Percentiles rank a stretch among this genome's conserved stretches.
Conservation (phyloP, 768 basidiomycete species). For the Fomitopsis pulvina region DNA sequence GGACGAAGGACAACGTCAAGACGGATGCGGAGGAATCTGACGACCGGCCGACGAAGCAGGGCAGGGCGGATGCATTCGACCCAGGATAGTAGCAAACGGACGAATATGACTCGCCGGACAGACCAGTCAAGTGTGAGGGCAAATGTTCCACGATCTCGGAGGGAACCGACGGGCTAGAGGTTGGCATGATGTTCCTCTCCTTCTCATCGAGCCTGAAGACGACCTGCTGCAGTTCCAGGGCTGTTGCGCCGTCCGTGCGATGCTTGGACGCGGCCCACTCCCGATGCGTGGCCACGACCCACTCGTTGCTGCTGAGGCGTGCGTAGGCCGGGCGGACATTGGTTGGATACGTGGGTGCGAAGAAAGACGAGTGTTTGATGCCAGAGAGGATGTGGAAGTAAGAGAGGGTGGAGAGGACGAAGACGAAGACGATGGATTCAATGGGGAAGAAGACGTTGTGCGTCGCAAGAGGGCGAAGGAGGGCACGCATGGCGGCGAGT, state of each 20-base stretch:
- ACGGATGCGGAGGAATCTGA: constrained; percentile 30
- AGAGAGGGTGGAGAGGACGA: constrained; percentile 82
- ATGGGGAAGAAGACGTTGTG: constrained; percentile 74
- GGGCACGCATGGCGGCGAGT: constrained; percentile 41
- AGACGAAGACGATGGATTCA: constrained; percentile 88
- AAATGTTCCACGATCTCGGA: constrained; percentile 46
- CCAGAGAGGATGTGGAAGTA: constrained; percentile 92
- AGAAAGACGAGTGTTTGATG: constrained; percentile 83
- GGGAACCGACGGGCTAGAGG: constrained; percentile 36
- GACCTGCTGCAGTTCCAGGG: constrained; percentile 71
- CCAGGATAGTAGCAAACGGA: constrained; percentile 42
- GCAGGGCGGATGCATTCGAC: constrained; percentile 16
- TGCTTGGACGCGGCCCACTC: constrained; percentile 38
- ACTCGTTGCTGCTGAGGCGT: constrained; percentile 46
- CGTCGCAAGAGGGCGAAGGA: constrained; percentile 61
- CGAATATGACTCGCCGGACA: constrained; percentile 42
- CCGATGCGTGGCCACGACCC: constrained; percentile 53
- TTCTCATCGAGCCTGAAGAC: constrained; percentile 47
- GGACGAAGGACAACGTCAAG: constrained; percentile 45
- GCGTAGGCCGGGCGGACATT: constrained; percentile 51
- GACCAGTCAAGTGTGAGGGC: constrained; percentile 31
- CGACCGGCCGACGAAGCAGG: constrained; percentile 37
- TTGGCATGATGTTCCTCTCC: constrained; percentile 24
- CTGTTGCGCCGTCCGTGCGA: constrained; percentile 24
- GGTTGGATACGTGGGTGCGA: constrained; percentile 47